These are phyloP conservation scores for Blastocystis sp. DNA, from an alignment of 352 stramenopile genomes.

Conservation along the genomic window DNA sequence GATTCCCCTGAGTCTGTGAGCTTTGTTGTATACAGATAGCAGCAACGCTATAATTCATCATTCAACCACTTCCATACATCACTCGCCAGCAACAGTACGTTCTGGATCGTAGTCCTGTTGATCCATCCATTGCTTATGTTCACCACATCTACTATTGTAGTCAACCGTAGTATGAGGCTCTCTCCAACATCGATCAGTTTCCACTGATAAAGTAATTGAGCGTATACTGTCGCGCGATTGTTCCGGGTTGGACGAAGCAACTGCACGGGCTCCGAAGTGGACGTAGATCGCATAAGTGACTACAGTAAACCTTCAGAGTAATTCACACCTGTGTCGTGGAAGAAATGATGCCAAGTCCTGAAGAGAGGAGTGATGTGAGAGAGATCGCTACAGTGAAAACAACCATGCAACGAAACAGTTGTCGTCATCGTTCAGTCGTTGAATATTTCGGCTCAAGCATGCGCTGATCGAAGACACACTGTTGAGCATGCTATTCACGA, in stretches of 20 bases:
- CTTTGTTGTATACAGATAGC: conserved; percentile 31
- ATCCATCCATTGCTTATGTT: conserved; percentile 29
- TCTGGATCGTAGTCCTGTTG: background rate
- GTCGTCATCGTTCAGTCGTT: background rate
- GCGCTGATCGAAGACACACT: background rate
- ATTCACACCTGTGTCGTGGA: background rate
- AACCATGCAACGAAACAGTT: background rate
- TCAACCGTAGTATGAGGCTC: background rate
- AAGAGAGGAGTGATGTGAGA: conserved; percentile 5
- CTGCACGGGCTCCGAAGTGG: background rate
- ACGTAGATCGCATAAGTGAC: background rate
- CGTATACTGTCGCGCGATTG: background rate
- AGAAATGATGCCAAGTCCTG: background rate
- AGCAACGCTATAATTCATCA: conserved; percentile 12
- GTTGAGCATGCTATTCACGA: background rate
- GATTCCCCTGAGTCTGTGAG: background rate
- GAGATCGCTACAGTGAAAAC: background rate
- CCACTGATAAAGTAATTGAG: conserved; percentile 27
- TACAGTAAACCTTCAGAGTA: background rate
- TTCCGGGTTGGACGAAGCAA: background rate
- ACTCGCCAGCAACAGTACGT: background rate
- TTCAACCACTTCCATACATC: background rate
- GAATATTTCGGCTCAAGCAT: conserved; percentile 19
- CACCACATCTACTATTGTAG: background rate
- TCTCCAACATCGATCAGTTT: conserved; percentile 40